Base-by-base conservation (phyloP, 1,284 basidiomycete species). In the Cryptococcus jaspeensis region DNA sequence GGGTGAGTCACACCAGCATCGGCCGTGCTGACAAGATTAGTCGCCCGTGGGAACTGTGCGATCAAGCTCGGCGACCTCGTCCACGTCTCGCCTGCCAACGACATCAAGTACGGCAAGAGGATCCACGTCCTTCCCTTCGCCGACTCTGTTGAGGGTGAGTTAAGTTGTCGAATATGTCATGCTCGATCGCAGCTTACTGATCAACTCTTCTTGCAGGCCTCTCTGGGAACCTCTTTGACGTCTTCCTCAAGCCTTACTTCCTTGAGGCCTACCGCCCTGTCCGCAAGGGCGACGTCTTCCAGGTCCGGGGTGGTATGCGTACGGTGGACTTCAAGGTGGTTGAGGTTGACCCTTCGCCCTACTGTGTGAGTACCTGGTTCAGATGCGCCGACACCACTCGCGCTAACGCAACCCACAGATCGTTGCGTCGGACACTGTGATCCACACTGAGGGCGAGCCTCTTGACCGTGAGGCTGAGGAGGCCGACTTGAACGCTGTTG, bases 391-490 rank as follows among this genome's bases (percentile, higher is more conserved):
- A 32, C 11, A 18, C 28, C 28, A 5, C 28, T 5, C 28, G 4
- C 28, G 28, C 48, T 36, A 6, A 13, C 25, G 20, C 7, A 3
- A 16, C 2, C 23, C 20, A 11, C 48, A 74, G 72, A 76, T 75
- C 50, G 70, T 76, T 9, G 71, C 72, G 3, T 72, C 71, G 5
- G 70, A 74, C 56, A 74, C 71, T 22, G 71, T 75, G 49, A 78
- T 78, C 45, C 75, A 76, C 71, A 74, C 73, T 23, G 96, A 99
- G 85, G 96, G 96, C 61, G 96, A 99, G 68, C 92, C 96, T 0
- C 89, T 99, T 71, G 98, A 99, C 83, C 87, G 96, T 59, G 96
- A 99, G 77, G 96, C 98, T 60, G 96, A 99, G 80, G 96, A 99
- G 80, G 86, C 91, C 42, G 97, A 95, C 78, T 85, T 99, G 36